Evolutionary conservation across 2,329 filamentous ascomycete species (phyloP), one percentile per base, ranked within the genome.

Genomic region (Grosmannia penicillata): DNA sequence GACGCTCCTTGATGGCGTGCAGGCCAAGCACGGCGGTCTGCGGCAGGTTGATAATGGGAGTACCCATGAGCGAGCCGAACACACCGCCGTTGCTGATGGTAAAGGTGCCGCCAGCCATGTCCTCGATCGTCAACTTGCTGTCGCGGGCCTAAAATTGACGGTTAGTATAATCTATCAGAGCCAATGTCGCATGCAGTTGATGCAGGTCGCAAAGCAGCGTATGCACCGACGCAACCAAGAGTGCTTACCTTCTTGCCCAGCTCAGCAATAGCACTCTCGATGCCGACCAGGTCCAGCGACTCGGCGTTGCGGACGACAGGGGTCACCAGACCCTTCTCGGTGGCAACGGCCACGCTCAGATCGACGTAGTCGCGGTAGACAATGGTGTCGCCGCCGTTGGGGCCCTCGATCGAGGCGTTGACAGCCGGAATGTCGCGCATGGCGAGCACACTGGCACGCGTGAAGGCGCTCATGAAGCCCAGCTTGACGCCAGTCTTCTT

Each of bases 381-480:
- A 49, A 98, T 94, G 31, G 91, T 96, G 59, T 98, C 91, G 42
- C 91, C 91, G 33, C 86, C 84, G 52, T 89, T 84, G 36, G 86
- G 84, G 9, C 91, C 91, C 58, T 98, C 91, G 48, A 98, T 98
- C 27, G 87, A 94, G 18, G 89, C 91, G 53, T 98, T 98, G 52
- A 96, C 84, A 2, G 79, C 80, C 11, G 87, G 91, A n/a, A 96
- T 68, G 47, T 96, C 87, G 53, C 81, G 82, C 83, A 95, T 93
- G 42, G 91, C 91, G 43, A 96, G 68, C 32, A 93, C 77, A 51
- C 76, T 83, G 34, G 91, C 91, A 47, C 82, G 82, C 4, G 89
- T 83, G 63, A 98, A 98, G 40, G 89, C 89, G 58, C 86, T 91
- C 89, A 98, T 96, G 68, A 96, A 98, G n/a, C 91, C 91, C 38